Base-by-base conservation (phyloP, 208 protist genomes). In the Vickermania spadyakhi region DNA sequence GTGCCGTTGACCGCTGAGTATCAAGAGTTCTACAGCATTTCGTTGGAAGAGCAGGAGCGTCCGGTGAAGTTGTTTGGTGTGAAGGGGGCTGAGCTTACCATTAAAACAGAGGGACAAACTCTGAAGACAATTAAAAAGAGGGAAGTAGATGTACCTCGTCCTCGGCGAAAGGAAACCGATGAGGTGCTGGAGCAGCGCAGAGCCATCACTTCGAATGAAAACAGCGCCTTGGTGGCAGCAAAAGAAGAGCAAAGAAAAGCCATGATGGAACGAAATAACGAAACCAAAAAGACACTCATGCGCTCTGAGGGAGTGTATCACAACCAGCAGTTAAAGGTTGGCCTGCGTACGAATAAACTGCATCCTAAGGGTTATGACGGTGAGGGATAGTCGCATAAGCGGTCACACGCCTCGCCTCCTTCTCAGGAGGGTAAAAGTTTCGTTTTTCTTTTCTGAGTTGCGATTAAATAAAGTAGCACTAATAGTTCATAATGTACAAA, bases 351-450 rank as follows among this genome's bases (percentile, higher is more conserved):
- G 2, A 96, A 93, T 62, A 87, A 91, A 52, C 70, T 96, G 31
- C 89, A 96, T 70, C 73, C 84, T 21, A 96, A 93, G 75, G 89
- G 89, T 21, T 96, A 89, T 68, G 89, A 96, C 74, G 89, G 89
- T 25, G 74, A 86, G 85, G 58, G 79, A 65, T 62, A 71, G 76
- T 26, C 36, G 75, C 2, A n/a, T n/a, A n/a, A n/a, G 75, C 75
- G 56, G 75, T 70, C 50, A 25, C 22, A 23, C 13, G 18, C 56
- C 22, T 31, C 13, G 13, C 11, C 11, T 23, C 21, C 52, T 23
- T 30, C 13, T 27, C 13, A 56, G 52, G 14, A 13, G 52, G 11
- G 52, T 13, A 56, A 30, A 23, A 13, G 52, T 56, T 13, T 56
- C 13, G 14, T 7, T 45, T 45, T 45, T 45, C 36, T 45, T 45